Evolutionary conservation across 179 eudicot genomes (phyloP).

Genomic region (Silene coronaria): DNA sequence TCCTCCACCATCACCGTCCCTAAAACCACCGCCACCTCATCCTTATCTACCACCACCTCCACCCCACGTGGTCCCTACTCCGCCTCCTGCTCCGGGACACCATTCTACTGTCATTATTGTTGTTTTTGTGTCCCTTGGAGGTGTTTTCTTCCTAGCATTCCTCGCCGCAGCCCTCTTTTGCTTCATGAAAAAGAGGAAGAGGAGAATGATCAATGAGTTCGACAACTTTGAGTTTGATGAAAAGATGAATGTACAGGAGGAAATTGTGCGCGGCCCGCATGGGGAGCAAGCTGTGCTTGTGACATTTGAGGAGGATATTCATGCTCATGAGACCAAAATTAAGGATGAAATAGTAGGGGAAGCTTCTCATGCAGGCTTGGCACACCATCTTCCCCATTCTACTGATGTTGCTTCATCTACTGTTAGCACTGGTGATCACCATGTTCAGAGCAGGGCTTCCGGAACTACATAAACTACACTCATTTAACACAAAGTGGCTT

Average conservation of each 20-base stretch:
- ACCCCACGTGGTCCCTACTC: constrained; percentile 29
- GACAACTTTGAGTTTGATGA: constrained; percentile 48
- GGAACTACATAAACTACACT: background rate
- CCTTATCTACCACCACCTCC: constrained; percentile 38
- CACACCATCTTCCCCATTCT: constrained; percentile 29
- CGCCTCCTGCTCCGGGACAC: constrained; percentile 45
- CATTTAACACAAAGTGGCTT: background rate
- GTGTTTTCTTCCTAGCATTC: constrained; percentile 63
- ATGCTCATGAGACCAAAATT: constrained; percentile 45
- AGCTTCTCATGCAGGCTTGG: constrained; percentile 20
- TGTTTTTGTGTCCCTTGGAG: constrained; percentile 58
- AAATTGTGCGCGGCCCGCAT: constrained; percentile 51
- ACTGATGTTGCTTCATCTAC: constrained; percentile 22
- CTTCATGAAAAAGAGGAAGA: constrained; percentile 57
- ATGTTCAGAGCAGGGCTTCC: constrained; percentile 17
- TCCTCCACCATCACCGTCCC: constrained; percentile 28
- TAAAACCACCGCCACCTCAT: constrained; percentile 30
- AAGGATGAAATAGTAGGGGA: constrained; percentile 36
- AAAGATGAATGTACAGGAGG: constrained; percentile 44
- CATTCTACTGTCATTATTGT: constrained; percentile 46
- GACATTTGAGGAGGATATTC: constrained; percentile 60
- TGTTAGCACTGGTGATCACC: constrained; percentile 28
- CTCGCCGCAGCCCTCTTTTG: constrained; percentile 58
- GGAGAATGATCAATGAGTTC: constrained; percentile 34
- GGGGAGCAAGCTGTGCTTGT: constrained; percentile 47